Evolutionary conservation across 495 filamentous ascomycete species (phyloP), one percentile per base, ranked within the genome.

Genomic region (Neurospora sp.): DNA sequence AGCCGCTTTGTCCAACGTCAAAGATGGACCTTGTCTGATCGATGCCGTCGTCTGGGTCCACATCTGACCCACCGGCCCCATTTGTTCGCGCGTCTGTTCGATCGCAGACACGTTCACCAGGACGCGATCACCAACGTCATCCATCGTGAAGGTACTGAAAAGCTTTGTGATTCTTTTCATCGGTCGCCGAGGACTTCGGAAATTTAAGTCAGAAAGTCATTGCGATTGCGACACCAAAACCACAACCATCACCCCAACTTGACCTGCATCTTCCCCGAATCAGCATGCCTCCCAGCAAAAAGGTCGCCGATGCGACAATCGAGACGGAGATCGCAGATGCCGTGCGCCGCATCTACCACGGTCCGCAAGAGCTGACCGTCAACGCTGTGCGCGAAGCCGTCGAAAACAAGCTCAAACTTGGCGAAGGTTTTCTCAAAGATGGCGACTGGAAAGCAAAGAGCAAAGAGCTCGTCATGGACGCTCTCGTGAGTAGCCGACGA

Each of bases 381-480:
- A 94, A 93, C 73, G 84, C 86, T 59, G 88, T 93, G 59, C 92
- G 95, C 44, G 83, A 88, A 41, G 84, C 84, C 2, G 90, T 88
- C 4, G 93, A 95, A 77, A 81, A 89, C 75, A 79, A 90, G 59
- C 80, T 94, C 8, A 85, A 82, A 37, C 86, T 99, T 1, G 85
- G 87, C 4, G 83, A 87, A 5, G 92, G 88, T 0, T 97, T 92
- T 77, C 90, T 97, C 77, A 92, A 90, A 76, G 81, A 88, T 54
- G 80, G 76, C 4, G 79, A 86, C 20, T 98, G 95, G 96, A 96
- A 96, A 77, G 79, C 83, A n/a, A 87, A 86, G 76, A 96, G 93
- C 82, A 93, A 96, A 73, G 76, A 85, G 20, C 78, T 96, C 39
- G 93, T 98, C 72, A 85, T 87, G 73, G 84, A 88, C 18, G 88